Evolutionary conservation across 768 basidiomycete species (phyloP).

Genomic region (Tremella yokohamensis): DNA sequence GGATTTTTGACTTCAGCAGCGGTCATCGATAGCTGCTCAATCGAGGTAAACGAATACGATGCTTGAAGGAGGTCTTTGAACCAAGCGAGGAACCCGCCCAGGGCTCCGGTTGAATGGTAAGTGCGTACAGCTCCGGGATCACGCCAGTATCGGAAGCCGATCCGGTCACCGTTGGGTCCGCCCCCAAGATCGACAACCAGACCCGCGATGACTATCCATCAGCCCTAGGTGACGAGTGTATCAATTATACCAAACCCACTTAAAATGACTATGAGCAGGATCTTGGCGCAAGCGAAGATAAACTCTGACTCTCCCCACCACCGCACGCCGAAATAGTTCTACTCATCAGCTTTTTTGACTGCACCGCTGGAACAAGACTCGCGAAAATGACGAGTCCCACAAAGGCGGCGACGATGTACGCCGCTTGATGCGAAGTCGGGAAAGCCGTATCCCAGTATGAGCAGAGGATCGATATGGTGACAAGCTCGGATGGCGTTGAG

Average conservation of each 20-base stretch:
- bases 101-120: slow-evolving; percentile 57
- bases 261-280: slow-evolving; percentile 28
- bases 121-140: slow-evolving; percentile 80
- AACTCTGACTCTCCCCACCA: slow-evolving; percentile 35
- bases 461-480: too few species aligned
- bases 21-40: not conserved
- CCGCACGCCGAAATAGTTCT: slow-evolving; percentile 31
- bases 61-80: not conserved
- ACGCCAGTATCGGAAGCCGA: slow-evolving; percentile 29
- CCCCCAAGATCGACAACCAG: slow-evolving; percentile 37
- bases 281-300: slow-evolving; percentile 31
- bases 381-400: slow-evolving; percentile 29
- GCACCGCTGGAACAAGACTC: slow-evolving; percentile 9
- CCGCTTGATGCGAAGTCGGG: slow-evolving; percentile 21
- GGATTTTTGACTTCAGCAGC: slow-evolving; percentile 63
- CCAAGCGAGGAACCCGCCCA: slow-evolving; percentile 56
- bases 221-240: too few species aligned
- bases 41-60: not conserved
- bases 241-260: too few species aligned
- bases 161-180: slow-evolving; percentile 22
- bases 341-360: slow-evolving; percentile 24
- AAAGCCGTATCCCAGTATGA: slow-evolving; percentile 19
- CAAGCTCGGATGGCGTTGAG: too few species aligned
- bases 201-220: slow-evolving; percentile 20
- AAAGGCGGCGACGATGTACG: slow-evolving; percentile 22